Evolutionary conservation across 371 early-diverging fungal species (phyloP).

Genomic region (Mortierella polycephala): DNA sequence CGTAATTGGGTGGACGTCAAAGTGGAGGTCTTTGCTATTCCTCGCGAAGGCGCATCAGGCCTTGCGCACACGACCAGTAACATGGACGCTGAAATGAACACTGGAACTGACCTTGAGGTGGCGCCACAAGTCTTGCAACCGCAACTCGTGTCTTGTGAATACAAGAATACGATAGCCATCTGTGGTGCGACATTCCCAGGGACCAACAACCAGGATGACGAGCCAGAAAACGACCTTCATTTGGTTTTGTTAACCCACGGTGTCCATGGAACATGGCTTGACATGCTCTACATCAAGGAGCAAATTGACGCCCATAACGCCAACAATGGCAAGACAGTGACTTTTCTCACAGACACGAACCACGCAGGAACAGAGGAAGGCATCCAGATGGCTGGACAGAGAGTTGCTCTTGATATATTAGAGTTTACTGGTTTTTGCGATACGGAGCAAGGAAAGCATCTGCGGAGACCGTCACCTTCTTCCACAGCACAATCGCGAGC

Average conservation of each 20-base stretch:
- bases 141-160: constrained; percentile 24
- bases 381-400: constrained; percentile 55
- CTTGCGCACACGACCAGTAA: background rate
- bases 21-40: constrained; percentile 32
- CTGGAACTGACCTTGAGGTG: constrained; percentile 8
- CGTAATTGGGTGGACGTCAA: constrained; percentile 42
- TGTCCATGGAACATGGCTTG: constrained; percentile 54
- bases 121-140: constrained; percentile 28
- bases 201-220: background rate
- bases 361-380: constrained; percentile 57
- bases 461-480: constrained; percentile 8
- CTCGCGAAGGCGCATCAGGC: constrained; percentile 1
- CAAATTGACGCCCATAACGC: constrained; percentile 46
- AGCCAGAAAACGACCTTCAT: constrained; percentile 31
- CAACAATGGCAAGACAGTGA: constrained; percentile 31
- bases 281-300: constrained; percentile 58
- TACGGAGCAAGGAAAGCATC: constrained; percentile 31
- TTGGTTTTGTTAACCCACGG: constrained; percentile 57
- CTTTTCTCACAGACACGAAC: constrained; percentile 54
- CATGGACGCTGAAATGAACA: background rate
- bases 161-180: constrained; percentile 42
- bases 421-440: constrained; percentile 47
- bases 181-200: constrained; percentile 37
- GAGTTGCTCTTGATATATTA: constrained; percentile 49
- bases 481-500: constrained; percentile 4